Evolutionary conservation across 305 asterid genomes (phyloP), one percentile per base, ranked within the genome.

Genomic region (Fraxinus dipetala): DNA sequence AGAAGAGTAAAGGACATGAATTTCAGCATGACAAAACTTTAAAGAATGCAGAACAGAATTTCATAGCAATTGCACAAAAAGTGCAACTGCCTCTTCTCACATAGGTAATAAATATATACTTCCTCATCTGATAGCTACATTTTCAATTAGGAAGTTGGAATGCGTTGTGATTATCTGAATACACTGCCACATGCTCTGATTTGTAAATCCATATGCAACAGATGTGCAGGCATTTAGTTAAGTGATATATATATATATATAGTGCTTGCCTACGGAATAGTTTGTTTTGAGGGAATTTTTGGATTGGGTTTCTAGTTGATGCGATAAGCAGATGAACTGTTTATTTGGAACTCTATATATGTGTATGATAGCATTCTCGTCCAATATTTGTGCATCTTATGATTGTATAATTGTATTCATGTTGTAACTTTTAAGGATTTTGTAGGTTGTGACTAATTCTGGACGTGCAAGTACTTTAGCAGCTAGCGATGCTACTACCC

Each of bases 401-500:
- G 35, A 24, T 65, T 28, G 16, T 63, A 56, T 56, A 65, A 16
- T 65, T 54, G 24, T 65, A 65, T 65, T 65, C 34, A 28, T 10
- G 61, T 51, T 2, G 20, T 26, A 54, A n/a, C 10, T n/a, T 54
- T 54, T n/a, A 5, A 54, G 65, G 65, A 22, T 77, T 79, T 81
- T 89, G 85, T 80, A 96, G 98, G 98, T 95, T 80, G 98, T 96
- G 76, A 96, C 98, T 40, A 95, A 90, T 90, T 95, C 98, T 70
- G 99, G 99, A 51, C 99, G 98, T 84, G 98, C 96, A 59, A 96
- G 96, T 91, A 91, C 98, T 36, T 89, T 96, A 86, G 98, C 95
- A 61, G 99, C 99, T 63, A 92, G 97, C 51, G 99, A 96, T 91
- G 99, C 98, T 38, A 94, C 98, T 84, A 95, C 96, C 78, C 99